Evolutionary conservation across 139 green algal species (phyloP).

Genomic region (Tetradesmus lagerheimii): DNA sequence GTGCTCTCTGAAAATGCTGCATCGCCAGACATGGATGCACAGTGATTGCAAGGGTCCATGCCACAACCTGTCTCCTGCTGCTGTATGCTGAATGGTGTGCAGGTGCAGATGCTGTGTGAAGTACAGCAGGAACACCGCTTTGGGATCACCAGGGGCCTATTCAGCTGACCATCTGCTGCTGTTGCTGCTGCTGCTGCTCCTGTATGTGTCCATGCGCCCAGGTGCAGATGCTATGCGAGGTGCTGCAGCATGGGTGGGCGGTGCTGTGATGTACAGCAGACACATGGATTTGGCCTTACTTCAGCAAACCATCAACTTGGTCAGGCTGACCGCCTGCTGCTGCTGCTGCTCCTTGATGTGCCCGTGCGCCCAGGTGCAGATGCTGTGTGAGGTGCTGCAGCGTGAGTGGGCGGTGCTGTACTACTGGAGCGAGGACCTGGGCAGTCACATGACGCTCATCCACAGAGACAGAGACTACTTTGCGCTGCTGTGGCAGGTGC

Average conservation of each 20-base stretch:
- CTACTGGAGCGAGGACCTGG: constrained; percentile 10
- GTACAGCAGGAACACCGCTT: too few relatives aligned
- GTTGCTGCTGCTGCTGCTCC: neutral
- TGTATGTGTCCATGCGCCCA: neutral
- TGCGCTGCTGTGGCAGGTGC: constrained; percentile 45
- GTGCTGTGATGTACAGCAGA: too few relatives aligned
- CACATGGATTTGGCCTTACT: too few relatives aligned
- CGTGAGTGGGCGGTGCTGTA: constrained; percentile 39
- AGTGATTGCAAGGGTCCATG: too few relatives aligned
- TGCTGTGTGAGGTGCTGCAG: constrained; percentile 27
- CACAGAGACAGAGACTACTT: constrained; percentile 38
- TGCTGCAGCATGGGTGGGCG: constrained; percentile 33
- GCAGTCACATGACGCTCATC: constrained; percentile 22
- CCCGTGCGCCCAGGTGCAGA: constrained; percentile 33
- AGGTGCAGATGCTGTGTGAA: constrained; percentile 35
- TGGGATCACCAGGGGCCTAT: too few relatives aligned
- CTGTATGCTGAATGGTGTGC: neutral
- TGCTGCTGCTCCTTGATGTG: neutral
- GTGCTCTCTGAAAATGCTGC: too few relatives aligned
- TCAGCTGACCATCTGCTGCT: too few relatives aligned
- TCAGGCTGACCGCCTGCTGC: neutral
- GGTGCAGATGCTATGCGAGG: constrained; percentile 30
- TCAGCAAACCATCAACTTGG: too few relatives aligned
- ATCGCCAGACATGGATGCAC: too few relatives aligned
- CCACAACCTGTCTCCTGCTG: neutral